These are phyloP conservation scores for Candida qinlingensis DNA, from an alignment of 805 yeast species.

Conservation along the genomic window DNA sequence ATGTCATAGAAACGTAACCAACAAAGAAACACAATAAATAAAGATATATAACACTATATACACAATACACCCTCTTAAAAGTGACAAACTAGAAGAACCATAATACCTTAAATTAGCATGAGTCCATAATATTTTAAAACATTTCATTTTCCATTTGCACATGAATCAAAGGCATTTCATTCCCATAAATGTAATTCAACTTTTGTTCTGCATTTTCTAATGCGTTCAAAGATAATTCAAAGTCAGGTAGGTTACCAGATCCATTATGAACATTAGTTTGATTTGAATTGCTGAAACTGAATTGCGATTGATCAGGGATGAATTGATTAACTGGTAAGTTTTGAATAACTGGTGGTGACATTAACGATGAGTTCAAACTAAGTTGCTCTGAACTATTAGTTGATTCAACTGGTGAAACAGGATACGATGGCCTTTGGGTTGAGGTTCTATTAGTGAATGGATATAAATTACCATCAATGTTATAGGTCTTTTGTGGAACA, in stretches of 20 bases:
- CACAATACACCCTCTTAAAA: too few species aligned
- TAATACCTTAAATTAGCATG: too few species aligned
- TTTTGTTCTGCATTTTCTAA: conserved; percentile 5
- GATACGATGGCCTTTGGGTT: neutral
- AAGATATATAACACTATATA: too few species aligned
- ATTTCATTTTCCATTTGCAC: conserved; percentile 1
- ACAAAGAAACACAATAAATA: too few species aligned
- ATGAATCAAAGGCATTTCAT: conserved; percentile 3
- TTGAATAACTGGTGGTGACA: neutral
- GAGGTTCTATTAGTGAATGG: neutral
- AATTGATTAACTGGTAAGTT: neutral
- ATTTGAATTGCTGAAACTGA: neutral
- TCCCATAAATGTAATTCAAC: conserved; percentile 4
- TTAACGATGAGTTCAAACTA: neutral
- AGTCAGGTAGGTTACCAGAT: neutral
- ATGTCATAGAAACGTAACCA: too few species aligned
- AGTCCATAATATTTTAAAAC: neutral
- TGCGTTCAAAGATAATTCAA: neutral
- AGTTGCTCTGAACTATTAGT: neutral
- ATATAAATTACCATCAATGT: neutral
- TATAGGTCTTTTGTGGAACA: neutral
- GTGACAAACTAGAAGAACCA: too few species aligned
- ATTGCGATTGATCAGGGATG: neutral
- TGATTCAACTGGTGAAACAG: conserved; percentile 6
- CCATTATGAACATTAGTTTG: too few species aligned